These are phyloP conservation scores for Whalleya microplaca DNA, from an alignment of 2,329 filamentous ascomycete genomes.

Conservation along the genomic window DNA sequence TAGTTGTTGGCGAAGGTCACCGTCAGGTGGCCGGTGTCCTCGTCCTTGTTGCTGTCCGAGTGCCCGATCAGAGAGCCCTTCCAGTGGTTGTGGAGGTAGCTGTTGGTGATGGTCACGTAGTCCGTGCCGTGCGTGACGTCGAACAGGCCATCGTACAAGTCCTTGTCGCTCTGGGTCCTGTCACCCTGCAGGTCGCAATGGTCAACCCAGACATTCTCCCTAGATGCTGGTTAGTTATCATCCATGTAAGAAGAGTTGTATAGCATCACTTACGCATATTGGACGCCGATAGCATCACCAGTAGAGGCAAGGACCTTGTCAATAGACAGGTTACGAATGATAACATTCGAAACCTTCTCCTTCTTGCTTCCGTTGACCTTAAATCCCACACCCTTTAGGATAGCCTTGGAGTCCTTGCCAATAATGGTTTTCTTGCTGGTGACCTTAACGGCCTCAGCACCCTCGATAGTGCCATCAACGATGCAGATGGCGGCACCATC, in stretches of 20 bases:
- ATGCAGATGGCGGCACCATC: conserved; percentile 50
- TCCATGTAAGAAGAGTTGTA: neutral
- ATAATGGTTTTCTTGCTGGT: conserved; percentile 57
- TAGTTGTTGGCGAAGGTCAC: conserved; percentile 78
- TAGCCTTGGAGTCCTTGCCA: conserved; percentile 39
- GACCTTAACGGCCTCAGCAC: conserved; percentile 47
- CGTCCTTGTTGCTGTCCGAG: conserved; percentile 58
- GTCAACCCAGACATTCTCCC: conserved; percentile 66
- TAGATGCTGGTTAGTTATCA: conserved; percentile 36
- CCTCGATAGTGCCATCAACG: conserved; percentile 49
- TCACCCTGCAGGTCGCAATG: conserved; percentile 68
- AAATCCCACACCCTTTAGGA: conserved; percentile 52
- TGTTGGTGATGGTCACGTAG: conserved; percentile 57
- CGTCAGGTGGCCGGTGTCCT: conserved; percentile 67
- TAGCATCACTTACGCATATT: conserved; percentile 35
- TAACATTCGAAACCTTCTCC: conserved; percentile 51
- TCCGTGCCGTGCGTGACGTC: conserved; percentile 67
- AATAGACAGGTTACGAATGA: conserved; percentile 65
- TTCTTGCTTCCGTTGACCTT: conserved; percentile 51
- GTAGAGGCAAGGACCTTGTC: conserved; percentile 57
- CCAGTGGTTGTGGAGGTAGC: conserved; percentile 52
- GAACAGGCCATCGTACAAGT: conserved; percentile 71
- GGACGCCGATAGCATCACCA: conserved; percentile 64
- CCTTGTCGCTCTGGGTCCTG: conserved; percentile 59
- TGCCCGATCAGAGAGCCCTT: conserved; percentile 49